Conservation (phyloP, 2,329 filamentous ascomycete genomes). For the Ophiostoma ulmi region DNA sequence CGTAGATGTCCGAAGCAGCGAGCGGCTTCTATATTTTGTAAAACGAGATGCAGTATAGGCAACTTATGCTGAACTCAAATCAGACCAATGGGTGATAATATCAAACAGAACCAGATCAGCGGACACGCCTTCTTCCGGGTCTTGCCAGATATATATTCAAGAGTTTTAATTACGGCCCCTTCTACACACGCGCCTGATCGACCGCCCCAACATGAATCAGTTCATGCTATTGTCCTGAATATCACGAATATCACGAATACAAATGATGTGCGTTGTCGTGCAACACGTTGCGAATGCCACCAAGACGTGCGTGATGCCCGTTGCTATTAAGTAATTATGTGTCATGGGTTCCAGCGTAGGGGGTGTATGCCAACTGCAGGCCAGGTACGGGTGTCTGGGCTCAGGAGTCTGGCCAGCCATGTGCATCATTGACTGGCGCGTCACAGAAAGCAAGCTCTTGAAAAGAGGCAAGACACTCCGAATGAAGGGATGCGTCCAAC, state of each 20-base stretch:
- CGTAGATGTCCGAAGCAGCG: background rate
- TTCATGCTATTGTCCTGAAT: background rate
- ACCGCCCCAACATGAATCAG: constrained; percentile 1
- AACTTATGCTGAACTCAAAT: no score
- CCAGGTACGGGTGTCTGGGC: background rate
- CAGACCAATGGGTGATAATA: no score
- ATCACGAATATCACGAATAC: constrained; percentile 3
- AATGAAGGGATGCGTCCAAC: background rate
- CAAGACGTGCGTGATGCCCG: constrained; percentile 14
- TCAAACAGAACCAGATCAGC: background rate
- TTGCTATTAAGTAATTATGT: constrained; percentile 35
- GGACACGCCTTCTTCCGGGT: background rate
- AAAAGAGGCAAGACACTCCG: background rate
- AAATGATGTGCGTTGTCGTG: background rate
- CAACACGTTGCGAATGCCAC: constrained; percentile 6
- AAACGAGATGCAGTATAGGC: background rate
- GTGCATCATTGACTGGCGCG: constrained; percentile 8
- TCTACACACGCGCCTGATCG: background rate
- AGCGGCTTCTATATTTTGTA: background rate
- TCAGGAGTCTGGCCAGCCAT: background rate
- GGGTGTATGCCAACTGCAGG: background rate
- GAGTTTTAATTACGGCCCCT: background rate
- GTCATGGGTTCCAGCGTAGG: constrained; percentile 28
- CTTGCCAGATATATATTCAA: background rate
- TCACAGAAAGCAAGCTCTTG: background rate